A percentile compares a stretch with the other conserved stretches of the same genome.
These are phyloP conservation scores for Sugiyamaella pinicola DNA, from an alignment of 1,139 yeast genomes.

Conservation along the genomic window DNA sequence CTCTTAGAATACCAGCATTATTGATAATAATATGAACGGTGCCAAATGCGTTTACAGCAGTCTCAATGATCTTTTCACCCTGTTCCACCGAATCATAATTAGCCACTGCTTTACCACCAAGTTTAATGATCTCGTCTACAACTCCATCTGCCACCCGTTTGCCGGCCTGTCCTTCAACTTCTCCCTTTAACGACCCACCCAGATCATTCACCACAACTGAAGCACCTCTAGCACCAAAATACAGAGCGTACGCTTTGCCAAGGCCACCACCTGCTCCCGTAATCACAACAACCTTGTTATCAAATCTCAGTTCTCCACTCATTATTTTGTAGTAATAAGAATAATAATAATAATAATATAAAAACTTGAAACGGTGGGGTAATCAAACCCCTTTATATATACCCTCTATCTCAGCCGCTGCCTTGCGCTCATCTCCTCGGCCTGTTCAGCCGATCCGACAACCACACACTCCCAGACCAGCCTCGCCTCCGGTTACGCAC, in stretches of 20 bases:
- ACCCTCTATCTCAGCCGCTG: background rate
- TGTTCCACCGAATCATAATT: slow-evolving; percentile 89
- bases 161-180: slow-evolving; percentile 30
- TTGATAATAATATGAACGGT: slow-evolving; percentile 86
- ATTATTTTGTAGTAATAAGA: slow-evolving; percentile 2
- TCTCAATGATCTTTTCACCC: slow-evolving; percentile 82
- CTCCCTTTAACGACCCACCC: slow-evolving; percentile 81
- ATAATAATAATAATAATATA: background rate
- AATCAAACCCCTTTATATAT: slow-evolving; percentile 3
- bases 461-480: background rate
- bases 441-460: slow-evolving; percentile 2
- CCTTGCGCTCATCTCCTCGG: slow-evolving; percentile 8
- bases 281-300: slow-evolving; percentile 83
- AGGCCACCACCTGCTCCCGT: slow-evolving; percentile 99
- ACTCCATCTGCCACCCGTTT: slow-evolving; percentile 78
- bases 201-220: slow-evolving; percentile 89
- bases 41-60: slow-evolving; percentile 86
- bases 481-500: background rate
- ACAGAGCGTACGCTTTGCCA: slow-evolving; percentile 85
- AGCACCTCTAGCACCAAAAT: slow-evolving; percentile 89
- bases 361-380: background rate
- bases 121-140: slow-evolving; percentile 73
- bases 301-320: slow-evolving; percentile 49
- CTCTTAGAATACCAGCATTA: slow-evolving; percentile 92
- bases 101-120: slow-evolving; percentile 89